Conservation (phyloP, 345 rosid species). For the Trapa bicornis region DNA sequence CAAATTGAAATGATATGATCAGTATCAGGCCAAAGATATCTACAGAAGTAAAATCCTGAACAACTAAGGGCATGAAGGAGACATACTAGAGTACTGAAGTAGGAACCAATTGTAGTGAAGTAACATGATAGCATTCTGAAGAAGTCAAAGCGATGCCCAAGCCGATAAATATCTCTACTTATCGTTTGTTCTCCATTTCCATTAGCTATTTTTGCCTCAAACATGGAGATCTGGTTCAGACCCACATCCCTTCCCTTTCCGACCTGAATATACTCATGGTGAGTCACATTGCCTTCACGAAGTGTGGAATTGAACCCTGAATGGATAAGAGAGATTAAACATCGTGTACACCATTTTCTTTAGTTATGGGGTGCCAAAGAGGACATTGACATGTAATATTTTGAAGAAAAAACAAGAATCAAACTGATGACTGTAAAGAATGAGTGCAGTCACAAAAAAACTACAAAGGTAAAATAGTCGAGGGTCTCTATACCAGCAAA, state of each 20-base stretch:
- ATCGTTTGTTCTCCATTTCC: conserved; percentile 8
- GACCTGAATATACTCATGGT: conserved; percentile 8
- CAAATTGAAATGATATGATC: not conserved
- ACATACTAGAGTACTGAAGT: conserved; percentile 4
- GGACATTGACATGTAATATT: not conserved
- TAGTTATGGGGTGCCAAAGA: not conserved
- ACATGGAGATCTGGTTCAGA: conserved; percentile 7
- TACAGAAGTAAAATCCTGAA: too few relatives aligned
- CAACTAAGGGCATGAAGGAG: too few relatives aligned
- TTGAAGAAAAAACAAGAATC: not conserved
- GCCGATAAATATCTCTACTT: conserved; percentile 10
- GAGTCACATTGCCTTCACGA: conserved; percentile 11
- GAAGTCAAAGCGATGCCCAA: conserved; percentile 10
- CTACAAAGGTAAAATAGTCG: not conserved
- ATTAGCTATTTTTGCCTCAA: conserved; percentile 10
- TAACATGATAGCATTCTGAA: conserved; percentile 9
- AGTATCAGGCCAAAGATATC: too few relatives aligned
- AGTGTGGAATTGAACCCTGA: conserved; percentile 8
- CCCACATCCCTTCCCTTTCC: conserved; percentile 14
- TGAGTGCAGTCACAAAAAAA: not conserved
- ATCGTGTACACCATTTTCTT: too few relatives aligned
- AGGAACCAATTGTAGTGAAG: conserved; percentile 8
- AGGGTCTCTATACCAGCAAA: conserved; percentile 57
- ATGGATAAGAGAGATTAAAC: too few relatives aligned
- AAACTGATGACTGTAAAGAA: not conserved